phyloP scores from a whole-genome alignment of 768 basidiomycete genomes.

The Russula brevipes region DNA sequence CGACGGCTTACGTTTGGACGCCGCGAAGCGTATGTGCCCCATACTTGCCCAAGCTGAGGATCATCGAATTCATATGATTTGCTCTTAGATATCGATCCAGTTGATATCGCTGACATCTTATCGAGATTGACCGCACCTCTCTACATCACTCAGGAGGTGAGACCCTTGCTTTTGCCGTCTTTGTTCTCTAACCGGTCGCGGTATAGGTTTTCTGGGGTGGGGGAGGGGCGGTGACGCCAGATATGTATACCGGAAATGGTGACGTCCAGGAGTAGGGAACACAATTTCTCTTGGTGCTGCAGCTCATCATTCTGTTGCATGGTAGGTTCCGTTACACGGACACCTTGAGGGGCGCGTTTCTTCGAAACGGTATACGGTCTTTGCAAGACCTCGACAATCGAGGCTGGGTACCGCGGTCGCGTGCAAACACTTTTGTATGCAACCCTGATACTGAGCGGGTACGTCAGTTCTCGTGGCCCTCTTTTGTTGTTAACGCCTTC shows the following conservation, averaged over 20 bases:
- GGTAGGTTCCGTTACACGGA: conserved; percentile 55
- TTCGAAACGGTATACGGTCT: conserved; percentile 44
- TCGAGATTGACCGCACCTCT: conserved; percentile 38
- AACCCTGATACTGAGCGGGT: conserved; percentile 68
- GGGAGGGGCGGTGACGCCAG: conserved; percentile 51
- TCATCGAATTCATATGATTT: background rate
- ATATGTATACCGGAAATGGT: conserved; percentile 51
- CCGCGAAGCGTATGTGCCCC: conserved; percentile 51
- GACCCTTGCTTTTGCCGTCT: background rate
- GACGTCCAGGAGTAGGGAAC: conserved; percentile 55
- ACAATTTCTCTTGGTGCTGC: too few species aligned
- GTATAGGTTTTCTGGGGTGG: conserved; percentile 36
- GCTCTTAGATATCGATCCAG: conserved; percentile 46
- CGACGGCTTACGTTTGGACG: conserved; percentile 59
- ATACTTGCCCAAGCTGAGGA: background rate
- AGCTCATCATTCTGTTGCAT: background rate
- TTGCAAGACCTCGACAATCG: conserved; percentile 48
- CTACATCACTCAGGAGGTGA: conserved; percentile 60
- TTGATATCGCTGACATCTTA: conserved; percentile 51
- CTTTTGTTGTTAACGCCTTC: background rate
- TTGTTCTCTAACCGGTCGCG: background rate
- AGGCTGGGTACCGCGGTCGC: conserved; percentile 51
- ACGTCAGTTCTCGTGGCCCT: conserved; percentile 8
- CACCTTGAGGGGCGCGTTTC: conserved; percentile 49
- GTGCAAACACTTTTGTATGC: conserved; percentile 60